These are phyloP conservation scores for Inonotus obliquus DNA, from an alignment of 1,284 basidiomycete genomes.

Conservation along the genomic window DNA sequence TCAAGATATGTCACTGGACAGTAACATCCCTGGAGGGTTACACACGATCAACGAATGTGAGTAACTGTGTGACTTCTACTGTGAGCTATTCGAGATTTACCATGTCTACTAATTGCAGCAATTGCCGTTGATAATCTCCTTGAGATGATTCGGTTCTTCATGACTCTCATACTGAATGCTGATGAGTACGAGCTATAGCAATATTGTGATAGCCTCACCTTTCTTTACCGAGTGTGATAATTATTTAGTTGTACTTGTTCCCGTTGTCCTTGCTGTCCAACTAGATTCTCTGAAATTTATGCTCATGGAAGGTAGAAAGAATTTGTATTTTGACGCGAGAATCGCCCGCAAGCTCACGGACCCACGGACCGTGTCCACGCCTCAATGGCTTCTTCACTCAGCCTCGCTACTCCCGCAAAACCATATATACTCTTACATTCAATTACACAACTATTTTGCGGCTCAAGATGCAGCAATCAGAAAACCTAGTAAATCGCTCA, in stretches of 20 bases:
- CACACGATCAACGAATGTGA: slow-evolving; percentile 37
- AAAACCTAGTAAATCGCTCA: background rate
- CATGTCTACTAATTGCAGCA: slow-evolving; percentile 25
- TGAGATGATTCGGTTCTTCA: slow-evolving; percentile 43
- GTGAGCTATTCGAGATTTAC: background rate
- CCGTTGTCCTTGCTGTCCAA: no score
- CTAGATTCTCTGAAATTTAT: no score
- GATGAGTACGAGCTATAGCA: slow-evolving; percentile 32
- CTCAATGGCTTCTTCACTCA: background rate
- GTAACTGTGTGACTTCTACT: slow-evolving; percentile 7
- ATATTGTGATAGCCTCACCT: background rate
- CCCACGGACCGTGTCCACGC: background rate
- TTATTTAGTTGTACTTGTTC: background rate
- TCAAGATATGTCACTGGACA: slow-evolving; percentile 21
- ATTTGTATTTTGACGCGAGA: background rate
- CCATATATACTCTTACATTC: background rate
- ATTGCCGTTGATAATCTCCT: slow-evolving; percentile 34
- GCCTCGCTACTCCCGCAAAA: background rate
- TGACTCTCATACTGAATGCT: slow-evolving; percentile 42
- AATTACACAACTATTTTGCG: no score
- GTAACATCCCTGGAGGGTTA: slow-evolving; percentile 14
- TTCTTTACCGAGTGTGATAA: background rate
- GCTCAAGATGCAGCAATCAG: slow-evolving; percentile 5
- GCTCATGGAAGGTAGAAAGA: background rate
- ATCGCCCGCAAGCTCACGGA: background rate